These are phyloP conservation scores for Chaetomium tenue DNA, from an alignment of 495 filamentous ascomycete genomes.

Conservation along the genomic window DNA sequence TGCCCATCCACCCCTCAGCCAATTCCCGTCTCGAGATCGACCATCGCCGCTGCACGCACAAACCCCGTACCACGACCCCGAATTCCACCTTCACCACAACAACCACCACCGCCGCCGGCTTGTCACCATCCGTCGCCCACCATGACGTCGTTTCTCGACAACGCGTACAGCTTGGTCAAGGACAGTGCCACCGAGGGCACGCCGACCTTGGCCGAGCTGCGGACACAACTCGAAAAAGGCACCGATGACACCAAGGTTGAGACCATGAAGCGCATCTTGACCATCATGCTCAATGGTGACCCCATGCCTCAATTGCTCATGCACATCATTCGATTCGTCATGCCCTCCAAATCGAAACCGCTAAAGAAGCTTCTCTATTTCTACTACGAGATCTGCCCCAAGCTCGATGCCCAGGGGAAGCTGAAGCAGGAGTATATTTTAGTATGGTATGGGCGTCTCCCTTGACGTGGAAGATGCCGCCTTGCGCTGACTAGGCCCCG, in stretches of 20 bases:
- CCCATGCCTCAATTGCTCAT: slow-evolving; percentile 93
- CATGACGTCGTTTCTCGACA: slow-evolving; percentile 97
- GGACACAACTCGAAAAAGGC: slow-evolving; percentile 93
- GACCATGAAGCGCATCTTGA: slow-evolving; percentile 96
- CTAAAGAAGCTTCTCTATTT: slow-evolving; percentile 98
- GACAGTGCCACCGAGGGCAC: slow-evolving; percentile 87
- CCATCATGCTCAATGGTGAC: slow-evolving; percentile 96
- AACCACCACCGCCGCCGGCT: slow-evolving; percentile 19
- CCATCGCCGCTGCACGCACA: slow-evolving; percentile 4
- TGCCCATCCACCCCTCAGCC: slow-evolving; percentile 20
- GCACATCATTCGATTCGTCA: slow-evolving; percentile 99
- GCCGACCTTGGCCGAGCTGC: slow-evolving; percentile 84
- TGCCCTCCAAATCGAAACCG: slow-evolving; percentile 95
- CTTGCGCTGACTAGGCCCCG: slow-evolving; percentile 23
- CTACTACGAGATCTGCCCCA: slow-evolving; percentile 99
- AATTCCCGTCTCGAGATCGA: slow-evolving; percentile 4
- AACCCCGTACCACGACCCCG: not conserved
- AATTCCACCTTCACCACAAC: slow-evolving; percentile 9
- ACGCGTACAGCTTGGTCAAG: slow-evolving; percentile 91
- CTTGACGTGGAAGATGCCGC: not conserved
- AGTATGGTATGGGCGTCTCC: slow-evolving; percentile 71
- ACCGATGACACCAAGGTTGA: slow-evolving; percentile 96
- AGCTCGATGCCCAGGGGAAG: slow-evolving; percentile 86
- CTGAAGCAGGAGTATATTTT: slow-evolving; percentile 99
- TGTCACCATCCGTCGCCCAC: slow-evolving; percentile 42